Conservation (phyloP, 768 basidiomycete genomes). For the Collybia nuda region DNA sequence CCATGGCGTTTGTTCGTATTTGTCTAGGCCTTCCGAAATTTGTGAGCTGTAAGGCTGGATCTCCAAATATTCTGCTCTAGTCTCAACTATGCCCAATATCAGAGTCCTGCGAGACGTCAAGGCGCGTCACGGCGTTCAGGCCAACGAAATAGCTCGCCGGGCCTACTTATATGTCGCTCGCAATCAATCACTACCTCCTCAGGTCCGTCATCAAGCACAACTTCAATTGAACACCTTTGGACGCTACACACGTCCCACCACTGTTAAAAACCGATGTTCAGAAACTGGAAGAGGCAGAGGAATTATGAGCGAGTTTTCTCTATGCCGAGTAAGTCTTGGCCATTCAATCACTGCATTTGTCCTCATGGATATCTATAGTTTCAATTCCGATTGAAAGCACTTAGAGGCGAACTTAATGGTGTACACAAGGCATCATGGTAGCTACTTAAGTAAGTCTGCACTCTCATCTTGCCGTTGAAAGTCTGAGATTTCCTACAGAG, state of each 20-base stretch:
- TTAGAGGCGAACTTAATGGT: slow-evolving; percentile 80
- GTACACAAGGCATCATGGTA: slow-evolving; percentile 94
- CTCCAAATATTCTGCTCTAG: slow-evolving; percentile 7
- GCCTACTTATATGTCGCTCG: slow-evolving; percentile 94
- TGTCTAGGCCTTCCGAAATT: slow-evolving; percentile 13
- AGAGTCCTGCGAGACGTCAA: slow-evolving; percentile 76
- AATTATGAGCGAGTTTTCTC: slow-evolving; percentile 84
- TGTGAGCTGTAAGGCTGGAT: slow-evolving; percentile 2
- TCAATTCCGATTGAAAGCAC: slow-evolving; percentile 87
- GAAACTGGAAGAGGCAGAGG: slow-evolving; percentile 88
- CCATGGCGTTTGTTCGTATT: slow-evolving; percentile 28
- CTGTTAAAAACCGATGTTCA: slow-evolving; percentile 86
- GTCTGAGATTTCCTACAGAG: not conserved
- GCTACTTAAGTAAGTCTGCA: slow-evolving; percentile 6
- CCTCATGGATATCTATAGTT: slow-evolving; percentile 46
- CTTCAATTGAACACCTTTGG: slow-evolving; percentile 89
- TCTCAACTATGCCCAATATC: slow-evolving; percentile 36
- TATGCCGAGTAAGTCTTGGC: slow-evolving; percentile 64
- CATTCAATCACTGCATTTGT: slow-evolving; percentile 9
- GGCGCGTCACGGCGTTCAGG: slow-evolving; percentile 66
- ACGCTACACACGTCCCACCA: slow-evolving; percentile 78
- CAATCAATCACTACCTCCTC: slow-evolving; percentile 84
- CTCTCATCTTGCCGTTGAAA: not conserved
- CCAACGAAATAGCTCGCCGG: slow-evolving; percentile 79
- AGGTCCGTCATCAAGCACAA: slow-evolving; percentile 92